Evolutionary conservation across 2,329 filamentous ascomycete genomes (phyloP).

Genomic region (Aspergillus neotritici): DNA sequence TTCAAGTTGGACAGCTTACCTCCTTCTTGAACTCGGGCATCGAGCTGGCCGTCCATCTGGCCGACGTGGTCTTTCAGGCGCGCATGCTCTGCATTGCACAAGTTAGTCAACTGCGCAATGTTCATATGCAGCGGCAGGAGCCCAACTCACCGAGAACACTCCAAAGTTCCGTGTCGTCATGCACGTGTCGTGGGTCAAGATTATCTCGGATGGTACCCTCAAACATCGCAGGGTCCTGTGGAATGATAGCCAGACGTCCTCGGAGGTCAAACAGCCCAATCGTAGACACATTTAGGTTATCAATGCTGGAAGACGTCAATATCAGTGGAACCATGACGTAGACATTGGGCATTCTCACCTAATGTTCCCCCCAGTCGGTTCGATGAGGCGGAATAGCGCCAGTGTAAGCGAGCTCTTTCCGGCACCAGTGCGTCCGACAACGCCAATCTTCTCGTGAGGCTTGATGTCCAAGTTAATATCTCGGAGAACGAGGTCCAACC

Average conservation of each 20-base stretch:
- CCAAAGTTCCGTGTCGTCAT: conserved; percentile 97
- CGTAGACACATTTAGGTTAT: conserved; percentile 78
- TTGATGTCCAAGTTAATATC: conserved; percentile 90
- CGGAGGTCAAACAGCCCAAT: conserved; percentile 88
- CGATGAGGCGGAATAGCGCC: conserved; percentile 91
- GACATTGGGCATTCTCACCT: conserved; percentile 29
- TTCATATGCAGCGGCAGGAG: conserved; percentile 8
- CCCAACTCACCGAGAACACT: conserved; percentile 72
- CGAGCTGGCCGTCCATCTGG: conserved; percentile 80
- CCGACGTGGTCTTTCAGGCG: conserved; percentile 85
- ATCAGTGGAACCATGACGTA: conserved; percentile 12
- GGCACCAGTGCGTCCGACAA: conserved; percentile 91
- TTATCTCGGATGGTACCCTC: conserved; percentile 92
- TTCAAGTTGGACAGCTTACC: conserved; percentile 51
- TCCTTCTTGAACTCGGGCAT: conserved; percentile 88
- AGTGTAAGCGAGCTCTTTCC: conserved; percentile 93
- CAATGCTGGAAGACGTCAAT: conserved; percentile 56
- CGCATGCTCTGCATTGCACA: conserved; percentile 65
- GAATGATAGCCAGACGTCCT: conserved; percentile 88
- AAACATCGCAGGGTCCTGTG: conserved; percentile 94
- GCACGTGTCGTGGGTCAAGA: conserved; percentile 86
- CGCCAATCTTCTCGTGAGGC: conserved; percentile 94
- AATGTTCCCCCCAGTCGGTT: conserved; percentile 74
- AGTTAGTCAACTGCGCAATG: conserved; percentile 36
- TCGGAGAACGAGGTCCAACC: conserved; percentile 86